Evolutionary conservation across 208 protist species (phyloP).

Genomic region (Phytomonas sp.): DNA sequence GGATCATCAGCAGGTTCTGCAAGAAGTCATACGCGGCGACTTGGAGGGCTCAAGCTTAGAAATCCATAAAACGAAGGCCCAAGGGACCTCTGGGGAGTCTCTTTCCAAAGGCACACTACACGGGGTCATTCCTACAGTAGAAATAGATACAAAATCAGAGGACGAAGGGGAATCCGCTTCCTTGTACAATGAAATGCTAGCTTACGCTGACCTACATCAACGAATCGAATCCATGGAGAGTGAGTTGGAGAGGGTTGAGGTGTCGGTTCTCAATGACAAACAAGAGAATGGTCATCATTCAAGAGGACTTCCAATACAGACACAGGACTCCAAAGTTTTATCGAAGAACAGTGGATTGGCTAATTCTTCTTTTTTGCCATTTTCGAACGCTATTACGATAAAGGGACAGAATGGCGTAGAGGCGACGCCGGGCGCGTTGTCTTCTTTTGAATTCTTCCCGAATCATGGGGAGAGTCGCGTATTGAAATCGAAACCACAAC

Average conservation of each 20-base stretch:
- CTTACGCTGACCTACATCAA: background rate
- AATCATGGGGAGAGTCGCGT: background rate
- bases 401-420: background rate
- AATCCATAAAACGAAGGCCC: background rate
- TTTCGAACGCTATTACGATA: background rate
- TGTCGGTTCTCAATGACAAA: background rate
- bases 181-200: background rate
- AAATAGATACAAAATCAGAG: background rate
- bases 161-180: background rate
- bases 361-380: background rate
- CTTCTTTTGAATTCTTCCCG: background rate
- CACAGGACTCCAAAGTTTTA: background rate
- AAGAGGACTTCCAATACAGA: background rate
- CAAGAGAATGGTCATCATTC: background rate
- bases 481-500: slow-evolving; percentile 4
- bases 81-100: background rate
- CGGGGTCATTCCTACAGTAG: background rate
- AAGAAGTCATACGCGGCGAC: slow-evolving; percentile 5
- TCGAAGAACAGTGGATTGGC: background rate
- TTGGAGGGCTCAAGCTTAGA: background rate
- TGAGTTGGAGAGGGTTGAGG: slow-evolving; percentile 1
- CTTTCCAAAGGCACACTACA: background rate
- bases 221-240: background rate
- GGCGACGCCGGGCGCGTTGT: background rate
- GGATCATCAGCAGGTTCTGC: slow-evolving; percentile 53